Evolutionary conservation across 768 basidiomycete species (phyloP), one percentile per base, ranked within the genome.

Genomic region (Flagelloscypha sp.): DNA sequence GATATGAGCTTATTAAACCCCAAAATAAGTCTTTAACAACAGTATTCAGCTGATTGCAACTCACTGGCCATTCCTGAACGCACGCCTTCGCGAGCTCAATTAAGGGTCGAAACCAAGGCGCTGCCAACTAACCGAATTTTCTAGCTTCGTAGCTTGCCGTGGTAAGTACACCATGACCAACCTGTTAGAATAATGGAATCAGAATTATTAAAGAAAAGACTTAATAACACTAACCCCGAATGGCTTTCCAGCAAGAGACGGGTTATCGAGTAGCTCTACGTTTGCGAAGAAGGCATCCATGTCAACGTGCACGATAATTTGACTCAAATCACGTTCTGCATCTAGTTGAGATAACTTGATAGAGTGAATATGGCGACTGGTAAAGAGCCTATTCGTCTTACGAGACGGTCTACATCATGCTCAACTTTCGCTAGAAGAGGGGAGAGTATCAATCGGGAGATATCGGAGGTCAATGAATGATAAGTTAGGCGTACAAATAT

Each of bases 21-120:
- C 12, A 17, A 12, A 36, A 13, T 19, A n/a, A 0, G 7, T 27
- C 22, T 10, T 20, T 18, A 25, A 9, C 30, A 20, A 5, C 4
- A 8, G 9, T 6, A 19, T n/a, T 6, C n/a, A 17, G 23, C 17
- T 22, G 5, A 22, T 25, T 22, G 5, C 13, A 16, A 49, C 66
- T 42, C 48, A 84, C 86, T 74, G n/a, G 94, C 76, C 95, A 97
- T 97, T 19, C 89, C 94, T 4, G 90, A 94, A 28, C 95, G 79
- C 21, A 87, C 84, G 2, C n/a, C n/a, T n/a, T n/a, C n/a, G n/a
- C n/a, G n/a, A n/a, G n/a, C n/a, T n/a, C n/a, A n/a, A n/a, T n/a
- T n/a, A n/a, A n/a, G n/a, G n/a, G n/a, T n/a, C n/a, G n/a, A n/a
- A n/a, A n/a, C n/a, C n/a, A n/a, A n/a, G n/a, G n/a, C n/a, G n/a